phyloP scores from a whole-genome alignment of 176 grass and related monocot genomes.

The Hsuehochloa calcarea region DNA sequence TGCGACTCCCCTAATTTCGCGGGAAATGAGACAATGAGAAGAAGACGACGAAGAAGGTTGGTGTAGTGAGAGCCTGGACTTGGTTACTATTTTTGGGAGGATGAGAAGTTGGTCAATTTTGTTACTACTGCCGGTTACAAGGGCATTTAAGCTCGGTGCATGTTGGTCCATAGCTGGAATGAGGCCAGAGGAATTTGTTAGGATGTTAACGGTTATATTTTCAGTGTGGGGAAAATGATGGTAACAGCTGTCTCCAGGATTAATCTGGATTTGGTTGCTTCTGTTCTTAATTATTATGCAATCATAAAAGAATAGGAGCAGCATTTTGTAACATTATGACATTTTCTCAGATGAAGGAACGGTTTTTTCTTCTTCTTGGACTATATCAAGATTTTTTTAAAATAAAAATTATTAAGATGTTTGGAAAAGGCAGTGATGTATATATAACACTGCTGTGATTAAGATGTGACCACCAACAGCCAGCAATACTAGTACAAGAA shows the following conservation, averaged over 20 bases:
- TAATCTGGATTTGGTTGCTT: not conserved
- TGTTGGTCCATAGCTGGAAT: slow-evolving; percentile 21
- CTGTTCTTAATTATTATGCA: not conserved
- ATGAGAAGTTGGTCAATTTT: slow-evolving; percentile 15
- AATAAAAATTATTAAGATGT: not conserved
- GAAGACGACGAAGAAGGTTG: not conserved
- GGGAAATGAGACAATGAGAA: not conserved
- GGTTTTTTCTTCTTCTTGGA: not conserved
- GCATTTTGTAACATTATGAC: not conserved
- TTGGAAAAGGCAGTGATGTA: not conserved
- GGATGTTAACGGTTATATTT: slow-evolving; percentile 15
- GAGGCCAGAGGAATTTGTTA: not conserved
- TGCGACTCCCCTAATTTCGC: not conserved
- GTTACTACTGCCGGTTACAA: not conserved
- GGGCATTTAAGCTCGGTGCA: slow-evolving; percentile 11
- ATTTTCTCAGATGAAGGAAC: not conserved
- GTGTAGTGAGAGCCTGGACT: not conserved
- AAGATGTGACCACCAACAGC: slow-evolving; percentile 9
- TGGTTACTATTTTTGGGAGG: slow-evolving; percentile 12
- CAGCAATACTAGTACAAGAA: not conserved
- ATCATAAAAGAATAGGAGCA: not conserved
- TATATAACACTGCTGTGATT: not conserved
- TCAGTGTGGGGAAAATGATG: not conserved
- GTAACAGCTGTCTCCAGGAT: not conserved
- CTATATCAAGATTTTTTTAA: not conserved